phyloP scores from a whole-genome alignment of 495 filamentous ascomycete genomes.

The Pseudomonodictys pantanalensis region DNA sequence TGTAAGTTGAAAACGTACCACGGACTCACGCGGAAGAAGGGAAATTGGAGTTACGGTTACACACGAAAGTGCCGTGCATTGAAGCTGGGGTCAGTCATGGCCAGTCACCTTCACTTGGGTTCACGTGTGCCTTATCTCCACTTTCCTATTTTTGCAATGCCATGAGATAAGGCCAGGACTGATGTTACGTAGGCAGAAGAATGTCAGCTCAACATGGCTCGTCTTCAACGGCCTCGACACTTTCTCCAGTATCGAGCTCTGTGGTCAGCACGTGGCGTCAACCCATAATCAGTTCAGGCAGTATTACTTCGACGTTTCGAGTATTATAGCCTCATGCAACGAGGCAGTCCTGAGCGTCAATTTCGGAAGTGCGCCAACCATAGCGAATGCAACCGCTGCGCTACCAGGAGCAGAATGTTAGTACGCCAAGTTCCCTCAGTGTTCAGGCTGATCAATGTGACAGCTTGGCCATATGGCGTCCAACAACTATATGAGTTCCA shows the following conservation, averaged over 20 bases:
- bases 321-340: slow-evolving; percentile 49
- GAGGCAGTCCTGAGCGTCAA: slow-evolving; percentile 47
- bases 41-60: too few relatives aligned
- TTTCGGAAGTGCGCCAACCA: slow-evolving; percentile 57
- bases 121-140: too few relatives aligned
- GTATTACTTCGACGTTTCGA: slow-evolving; percentile 64
- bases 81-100: too few relatives aligned
- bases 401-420: slow-evolving; percentile 52
- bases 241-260: slow-evolving; percentile 61
- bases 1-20: too few relatives aligned
- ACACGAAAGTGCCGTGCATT: too few relatives aligned
- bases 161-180: neutral
- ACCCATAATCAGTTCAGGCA: slow-evolving; percentile 73
- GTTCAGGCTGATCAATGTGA: slow-evolving; percentile 1
- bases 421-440: neutral
- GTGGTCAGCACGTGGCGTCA: slow-evolving; percentile 57
- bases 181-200: neutral
- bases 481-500: slow-evolving; percentile 50
- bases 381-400: slow-evolving; percentile 53
- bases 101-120: too few relatives aligned
- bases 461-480: slow-evolving; percentile 37
- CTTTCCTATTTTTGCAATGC: neutral
- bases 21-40: too few relatives aligned
- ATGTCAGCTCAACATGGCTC: slow-evolving; percentile 37
- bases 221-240: slow-evolving; percentile 65